Percentiles rank a stretch among this genome's conserved stretches.
phyloP scores from a whole-genome alignment of 176 grass and related monocot genomes.

The Elymus sibiricus region DNA sequence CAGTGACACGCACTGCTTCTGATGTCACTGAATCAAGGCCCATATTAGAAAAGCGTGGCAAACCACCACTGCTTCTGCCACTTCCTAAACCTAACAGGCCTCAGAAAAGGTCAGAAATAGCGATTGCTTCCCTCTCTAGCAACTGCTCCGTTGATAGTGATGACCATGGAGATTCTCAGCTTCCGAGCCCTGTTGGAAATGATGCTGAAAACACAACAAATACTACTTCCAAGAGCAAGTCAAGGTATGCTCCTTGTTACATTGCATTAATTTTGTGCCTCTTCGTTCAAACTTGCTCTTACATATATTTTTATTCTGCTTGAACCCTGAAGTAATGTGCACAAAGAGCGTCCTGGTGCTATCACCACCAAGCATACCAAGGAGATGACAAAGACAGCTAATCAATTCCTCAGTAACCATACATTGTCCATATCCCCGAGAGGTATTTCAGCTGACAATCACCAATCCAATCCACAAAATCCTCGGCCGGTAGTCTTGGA shows the following conservation, averaged over 20 bases:
- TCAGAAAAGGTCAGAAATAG: conserved; percentile 63
- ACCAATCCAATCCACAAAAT: conserved; percentile 59
- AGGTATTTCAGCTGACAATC: conserved; percentile 44
- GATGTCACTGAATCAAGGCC: conserved; percentile 68
- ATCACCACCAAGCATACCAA: conserved; percentile 49
- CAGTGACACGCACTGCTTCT: conserved; percentile 59
- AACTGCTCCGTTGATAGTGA: conserved; percentile 92
- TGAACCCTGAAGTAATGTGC: conserved; percentile 50
- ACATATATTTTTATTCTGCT: conserved; percentile 46
- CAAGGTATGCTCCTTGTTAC: conserved; percentile 49
- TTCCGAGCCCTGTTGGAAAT: conserved; percentile 77
- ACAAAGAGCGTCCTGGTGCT: conserved; percentile 51
- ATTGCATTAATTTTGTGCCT: conserved; percentile 13
- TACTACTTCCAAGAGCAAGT: conserved; percentile 47
- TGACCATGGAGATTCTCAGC: conserved; percentile 72
- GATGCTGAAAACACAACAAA: conserved; percentile 55
- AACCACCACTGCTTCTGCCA: conserved; percentile 68
- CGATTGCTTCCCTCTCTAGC: conserved; percentile 71
- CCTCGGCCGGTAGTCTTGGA: conserved; percentile 55
- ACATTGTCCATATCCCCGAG: conserved; percentile 58
- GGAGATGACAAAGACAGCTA: conserved; percentile 49
- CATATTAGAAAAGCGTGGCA: conserved; percentile 84
- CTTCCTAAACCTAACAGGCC: conserved; percentile 67
- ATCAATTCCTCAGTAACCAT: conserved; percentile 47
- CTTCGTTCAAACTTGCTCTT: conserved; percentile 21